Evolutionary conservation across 192 early-diverging fungal genomes (phyloP), one percentile per base, ranked within the genome.

Genomic region (Backusella psychrophila): DNA sequence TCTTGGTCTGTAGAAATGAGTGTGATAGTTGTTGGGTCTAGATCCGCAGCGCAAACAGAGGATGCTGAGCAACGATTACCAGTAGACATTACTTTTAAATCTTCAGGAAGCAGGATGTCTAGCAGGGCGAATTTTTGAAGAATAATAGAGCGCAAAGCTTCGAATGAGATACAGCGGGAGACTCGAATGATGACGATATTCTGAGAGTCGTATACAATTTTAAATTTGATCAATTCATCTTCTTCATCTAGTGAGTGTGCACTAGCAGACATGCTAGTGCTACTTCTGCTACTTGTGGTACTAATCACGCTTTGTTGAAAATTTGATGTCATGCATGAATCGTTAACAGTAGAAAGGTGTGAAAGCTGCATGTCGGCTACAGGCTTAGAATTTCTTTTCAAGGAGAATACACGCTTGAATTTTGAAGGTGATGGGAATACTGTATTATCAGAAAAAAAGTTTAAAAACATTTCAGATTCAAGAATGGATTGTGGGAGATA

Each of bases 121-220:
- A 71, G 15, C 5, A 71, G 31, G 29, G 41, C 26, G 15, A 71
- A 71, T 34, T 71, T 71, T 15, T 71, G 41, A 33, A 71, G 41
- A 17, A 71, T 44, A 19, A 19, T 36, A 19, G 39, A 46, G 15
- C 41, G 39, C 4, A 71, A 14, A 31, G 21, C 14, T 11, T 44
- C 70, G 12, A 71, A 44, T 23, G 42, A 19, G 29, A 49, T 49
- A 33, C 5, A 42, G 15, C 70, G 41, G 17, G 39, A 42, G 15
- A 46, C 70, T 14, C 70, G 70, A 17, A 71, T 44, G 6, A 71
- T 46, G 26, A 71, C 42, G 19, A 71, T 71, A 31, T 71, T 71
- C 3, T 71, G 42, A 44, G 26, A 49, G 41, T 71, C 70, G 19
- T 71, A 71, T 5, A 71, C 70, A 46, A 71, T 49, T 23, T 71